Evolutionary conservation across 768 basidiomycete genomes (phyloP), one percentile per base, ranked within the genome.

Genomic region (Boletellus emodensis): DNA sequence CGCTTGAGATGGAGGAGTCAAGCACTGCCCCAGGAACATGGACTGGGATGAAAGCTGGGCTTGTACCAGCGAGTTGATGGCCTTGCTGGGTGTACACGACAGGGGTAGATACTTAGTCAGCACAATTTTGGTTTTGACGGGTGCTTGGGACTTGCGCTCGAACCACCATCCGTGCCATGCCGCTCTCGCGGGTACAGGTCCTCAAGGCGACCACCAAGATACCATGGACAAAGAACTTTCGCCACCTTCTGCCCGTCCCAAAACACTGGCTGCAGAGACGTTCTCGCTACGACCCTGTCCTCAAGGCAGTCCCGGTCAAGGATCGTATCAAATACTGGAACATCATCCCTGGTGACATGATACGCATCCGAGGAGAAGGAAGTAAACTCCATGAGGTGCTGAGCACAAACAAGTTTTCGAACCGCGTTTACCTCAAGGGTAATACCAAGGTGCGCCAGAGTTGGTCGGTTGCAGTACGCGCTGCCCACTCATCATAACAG

Each of bases 291-390:
- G 78, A 79, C 63, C 56, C 70, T 0, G 52, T 48, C 10, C 40
- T 72, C 47, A 87, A 86, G 63, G 77, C 78, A 36, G 82, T 80
- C 40, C 75, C 77, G 12, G 76, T 80, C 11, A 75, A 76, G 50
- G 84, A 90, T 60, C 76, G 90, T 41, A 86, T 93, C 46, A 86
- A 89, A 65, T 81, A 80, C 62, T 93, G 90, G 90, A 93, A 92
- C 62, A 79, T 93, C 53, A 84, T 90, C 32, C 88, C 91, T 6
- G 90, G 90, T 7, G 90, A 93, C 71, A 79, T 77, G 47, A 81
- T 93, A 61, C 79, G 85, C 44, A 55, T 90, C 48, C 77, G 80
- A 7, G 85, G 87, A 22, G 84, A 89, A 65, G 72, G 74, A 53
- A 73, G 74, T 24, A 78, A 75, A 14, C 60, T 90, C 32, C 81